Evolutionary conservation across 2,329 filamentous ascomycete genomes (phyloP).

Genomic region (Aspergillus alliaceus): DNA sequence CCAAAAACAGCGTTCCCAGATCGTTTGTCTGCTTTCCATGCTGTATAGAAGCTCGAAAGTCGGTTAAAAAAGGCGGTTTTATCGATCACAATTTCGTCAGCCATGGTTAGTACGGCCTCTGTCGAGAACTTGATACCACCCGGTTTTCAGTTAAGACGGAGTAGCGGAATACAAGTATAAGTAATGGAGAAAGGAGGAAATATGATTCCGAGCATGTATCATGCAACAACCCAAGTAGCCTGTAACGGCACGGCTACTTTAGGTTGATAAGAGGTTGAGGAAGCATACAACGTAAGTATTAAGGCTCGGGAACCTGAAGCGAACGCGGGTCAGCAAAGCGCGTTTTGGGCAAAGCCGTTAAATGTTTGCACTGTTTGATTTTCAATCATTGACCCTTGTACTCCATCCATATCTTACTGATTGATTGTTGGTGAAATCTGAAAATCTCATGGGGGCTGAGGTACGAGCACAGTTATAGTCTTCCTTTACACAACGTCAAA

Average conservation of each 20-base stretch:
- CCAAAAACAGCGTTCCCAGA: constrained; percentile 80
- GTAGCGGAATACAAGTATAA: background rate
- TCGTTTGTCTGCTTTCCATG: constrained; percentile 97
- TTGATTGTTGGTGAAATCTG: too few species aligned
- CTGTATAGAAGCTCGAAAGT: constrained; percentile 77
- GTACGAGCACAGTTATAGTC: background rate
- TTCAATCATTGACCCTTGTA: too few species aligned
- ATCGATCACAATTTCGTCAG: constrained; percentile 91
- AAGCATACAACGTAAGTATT: background rate
- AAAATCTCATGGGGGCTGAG: background rate
- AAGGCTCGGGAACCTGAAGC: background rate
- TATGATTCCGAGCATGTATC: background rate
- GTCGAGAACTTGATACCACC: constrained; percentile 4
- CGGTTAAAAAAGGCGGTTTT: constrained; percentile 91
- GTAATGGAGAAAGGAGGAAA: too few species aligned
- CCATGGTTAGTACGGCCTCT: constrained; percentile 48
- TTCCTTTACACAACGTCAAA: too few species aligned
- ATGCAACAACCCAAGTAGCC: background rate
- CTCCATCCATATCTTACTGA: too few species aligned
- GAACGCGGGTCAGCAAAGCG: constrained; percentile 2
- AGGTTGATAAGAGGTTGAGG: background rate
- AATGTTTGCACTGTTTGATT: constrained; percentile 6
- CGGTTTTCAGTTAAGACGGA: background rate
- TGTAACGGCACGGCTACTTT: background rate
- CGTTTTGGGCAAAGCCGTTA: background rate